Conservation (phyloP, 1,284 basidiomycete genomes). For the Sanghuangporus sanghuang region DNA sequence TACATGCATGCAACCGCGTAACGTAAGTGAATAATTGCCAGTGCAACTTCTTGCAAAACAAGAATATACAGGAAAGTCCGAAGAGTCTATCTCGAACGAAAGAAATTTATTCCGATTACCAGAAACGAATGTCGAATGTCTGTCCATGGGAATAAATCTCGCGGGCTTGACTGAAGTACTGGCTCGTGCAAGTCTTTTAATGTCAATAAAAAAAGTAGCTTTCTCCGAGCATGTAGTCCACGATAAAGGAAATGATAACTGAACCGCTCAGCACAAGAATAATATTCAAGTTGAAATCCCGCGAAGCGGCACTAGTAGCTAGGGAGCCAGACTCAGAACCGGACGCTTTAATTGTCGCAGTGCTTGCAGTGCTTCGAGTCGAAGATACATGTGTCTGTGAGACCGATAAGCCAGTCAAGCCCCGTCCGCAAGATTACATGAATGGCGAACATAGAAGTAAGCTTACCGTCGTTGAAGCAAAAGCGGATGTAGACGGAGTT, state of each 20-base stretch:
- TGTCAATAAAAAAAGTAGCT: not conserved
- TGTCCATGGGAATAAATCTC: too few relatives aligned
- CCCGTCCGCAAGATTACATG: not conserved
- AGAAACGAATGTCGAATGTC: too few relatives aligned
- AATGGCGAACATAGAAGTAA: constrained; percentile 1
- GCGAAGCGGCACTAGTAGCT: not conserved
- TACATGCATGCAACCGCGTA: too few relatives aligned
- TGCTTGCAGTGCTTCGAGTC: not conserved
- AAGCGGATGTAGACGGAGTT: constrained; percentile 21
- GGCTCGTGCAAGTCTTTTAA: not conserved
- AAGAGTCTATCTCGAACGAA: too few relatives aligned
- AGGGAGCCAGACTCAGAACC: not conserved
- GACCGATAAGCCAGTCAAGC: not conserved
- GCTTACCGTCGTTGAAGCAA: constrained; percentile 13
- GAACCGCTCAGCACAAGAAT: not conserved
- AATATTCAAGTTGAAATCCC: not conserved
- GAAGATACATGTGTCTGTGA: not conserved
- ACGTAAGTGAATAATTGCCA: too few relatives aligned
- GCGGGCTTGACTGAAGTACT: not conserved
- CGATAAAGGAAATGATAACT: not conserved
- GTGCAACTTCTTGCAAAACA: too few relatives aligned
- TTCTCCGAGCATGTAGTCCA: not conserved
- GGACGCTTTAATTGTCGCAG: not conserved
- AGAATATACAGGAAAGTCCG: too few relatives aligned
- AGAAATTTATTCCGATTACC: too few relatives aligned